These are phyloP conservation scores for Waltergamsia citrina DNA, from an alignment of 2,329 filamentous ascomycete genomes.

Conservation along the genomic window DNA sequence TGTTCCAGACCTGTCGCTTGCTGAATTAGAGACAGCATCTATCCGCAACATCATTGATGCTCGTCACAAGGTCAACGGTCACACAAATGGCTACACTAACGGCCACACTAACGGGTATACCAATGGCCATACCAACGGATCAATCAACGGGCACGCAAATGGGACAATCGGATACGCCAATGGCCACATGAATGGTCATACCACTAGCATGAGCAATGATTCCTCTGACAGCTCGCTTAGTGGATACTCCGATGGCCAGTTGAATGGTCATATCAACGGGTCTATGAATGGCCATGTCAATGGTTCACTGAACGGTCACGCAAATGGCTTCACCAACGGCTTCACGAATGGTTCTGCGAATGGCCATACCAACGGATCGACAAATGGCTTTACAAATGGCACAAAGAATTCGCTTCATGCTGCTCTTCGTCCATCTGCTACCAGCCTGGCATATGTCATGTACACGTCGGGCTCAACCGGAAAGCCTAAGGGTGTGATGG, in stretches of 20 bases:
- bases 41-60: background rate
- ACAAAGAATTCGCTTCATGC: too few relatives aligned
- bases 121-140: background rate
- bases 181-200: too few relatives aligned
- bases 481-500: slow-evolving; percentile 36
- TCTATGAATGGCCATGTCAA: too few relatives aligned
- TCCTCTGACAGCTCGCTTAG: background rate
- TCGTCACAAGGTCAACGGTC: too few relatives aligned
- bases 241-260: too few relatives aligned
- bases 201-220: too few relatives aligned
- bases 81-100: background rate
- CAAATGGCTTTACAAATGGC: too few relatives aligned
- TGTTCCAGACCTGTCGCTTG: background rate
- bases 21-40: background rate
- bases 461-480: slow-evolving; percentile 43
- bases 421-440: slow-evolving; percentile 1
- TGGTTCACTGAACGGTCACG: too few relatives aligned
- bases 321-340: background rate
- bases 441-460: slow-evolving; percentile 23
- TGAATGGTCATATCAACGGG: background rate
- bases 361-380: background rate
- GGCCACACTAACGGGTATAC: background rate
- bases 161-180: too few relatives aligned
- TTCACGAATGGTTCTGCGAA: background rate
- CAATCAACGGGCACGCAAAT: background rate